A percentile compares a stretch with the other conserved stretches of the same genome.
phyloP scores from a whole-genome alignment of 2,329 filamentous ascomycete genomes.

The Stachybotrys chlorohalonatus region DNA sequence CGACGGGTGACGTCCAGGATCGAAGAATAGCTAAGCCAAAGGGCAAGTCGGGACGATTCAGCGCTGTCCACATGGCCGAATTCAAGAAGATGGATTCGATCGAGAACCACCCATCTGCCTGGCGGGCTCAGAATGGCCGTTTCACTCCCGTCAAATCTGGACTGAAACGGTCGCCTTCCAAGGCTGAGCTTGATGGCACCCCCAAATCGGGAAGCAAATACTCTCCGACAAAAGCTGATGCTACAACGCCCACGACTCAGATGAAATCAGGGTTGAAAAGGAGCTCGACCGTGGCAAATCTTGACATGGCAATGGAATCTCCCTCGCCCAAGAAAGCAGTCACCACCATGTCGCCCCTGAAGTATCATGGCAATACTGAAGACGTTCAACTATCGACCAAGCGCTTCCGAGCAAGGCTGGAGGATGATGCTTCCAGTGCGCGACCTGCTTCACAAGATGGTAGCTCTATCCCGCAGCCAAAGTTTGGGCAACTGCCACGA shows the following conservation, averaged over 20 bases:
- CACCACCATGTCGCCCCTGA: constrained; percentile 21
- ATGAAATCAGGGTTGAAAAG: constrained; percentile 27
- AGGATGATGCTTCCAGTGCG: constrained; percentile 60
- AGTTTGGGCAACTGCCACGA: constrained; percentile 26
- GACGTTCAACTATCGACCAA: constrained; percentile 53
- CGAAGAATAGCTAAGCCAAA: constrained; percentile 76
- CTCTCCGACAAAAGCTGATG: constrained; percentile 48
- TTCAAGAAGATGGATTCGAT: constrained; percentile 99
- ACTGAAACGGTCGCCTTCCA: constrained; percentile 34
- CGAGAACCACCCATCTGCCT: constrained; percentile 73
- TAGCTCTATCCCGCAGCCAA: constrained; percentile 39
- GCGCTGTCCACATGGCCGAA: constrained; percentile 73
- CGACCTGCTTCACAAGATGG: constrained; percentile 49
- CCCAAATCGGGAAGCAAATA: constrained; percentile 40
- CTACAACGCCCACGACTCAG: constrained; percentile 40
- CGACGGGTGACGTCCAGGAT: constrained; percentile 29
- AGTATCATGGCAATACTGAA: constrained; percentile 36
- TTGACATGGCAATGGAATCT: constrained; percentile 13
- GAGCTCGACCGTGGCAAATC: constrained; percentile 19
- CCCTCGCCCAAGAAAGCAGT: constrained; percentile 15
- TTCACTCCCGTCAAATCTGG: constrained; percentile 36
- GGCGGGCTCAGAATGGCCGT: constrained; percentile 48
- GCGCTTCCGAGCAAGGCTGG: constrained; percentile 18
- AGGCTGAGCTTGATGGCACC: constrained; percentile 29
- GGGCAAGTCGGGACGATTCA: constrained; percentile 71